Base-by-base conservation (phyloP, 768 basidiomycete genomes). In the Lactarius hengduanensis region DNA sequence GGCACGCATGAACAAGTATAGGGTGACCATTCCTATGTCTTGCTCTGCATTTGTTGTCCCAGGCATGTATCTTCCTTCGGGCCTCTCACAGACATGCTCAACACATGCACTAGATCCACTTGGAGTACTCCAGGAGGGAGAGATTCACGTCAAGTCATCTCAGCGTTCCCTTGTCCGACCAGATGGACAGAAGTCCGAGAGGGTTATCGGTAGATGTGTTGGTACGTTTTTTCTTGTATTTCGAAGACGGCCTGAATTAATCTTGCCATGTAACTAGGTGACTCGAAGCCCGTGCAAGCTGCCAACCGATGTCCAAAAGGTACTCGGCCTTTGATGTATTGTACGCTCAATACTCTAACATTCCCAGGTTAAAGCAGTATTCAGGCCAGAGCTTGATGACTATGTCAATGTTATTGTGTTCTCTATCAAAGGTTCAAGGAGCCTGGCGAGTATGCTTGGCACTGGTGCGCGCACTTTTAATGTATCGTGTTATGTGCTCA, bases 271-370 rank as follows among this genome's bases (percentile, higher is more conserved):
- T 18, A 1, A 38, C 7, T 64, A 86, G 85, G 75, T 90, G 13
- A 85, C 85, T 2, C 77, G 88, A 28, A 80, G 86, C 72, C 89
- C 89, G n/a, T 90, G 88, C 74, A 89, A 88, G 68, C 75, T 89
- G 0, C 87, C 88, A 1, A 86, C 83, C 0, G 89, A 91, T 73
- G 79, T 84, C 0, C 85, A 85, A 69, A 89, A 86, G 78, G 87
- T 86, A 61, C 45, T 32, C 50, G 22, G 50, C 3, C 55, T 13
- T 13, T 41, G 20, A 4, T 15, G 20, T 28, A 2, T 22, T 11
- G 11, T n/a, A 1, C 20, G 28, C 30, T 28, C 4, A 47, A 58
- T 38, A 32, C 30, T 45, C 20, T 30, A 47, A 50, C n/a, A 22
- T 53, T 28, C 43, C 61, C 40, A 89, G 88, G 82, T 85, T 58